phyloP scores from a whole-genome alignment of 306 rosid genomes.

The Ceratonia siliqua region DNA sequence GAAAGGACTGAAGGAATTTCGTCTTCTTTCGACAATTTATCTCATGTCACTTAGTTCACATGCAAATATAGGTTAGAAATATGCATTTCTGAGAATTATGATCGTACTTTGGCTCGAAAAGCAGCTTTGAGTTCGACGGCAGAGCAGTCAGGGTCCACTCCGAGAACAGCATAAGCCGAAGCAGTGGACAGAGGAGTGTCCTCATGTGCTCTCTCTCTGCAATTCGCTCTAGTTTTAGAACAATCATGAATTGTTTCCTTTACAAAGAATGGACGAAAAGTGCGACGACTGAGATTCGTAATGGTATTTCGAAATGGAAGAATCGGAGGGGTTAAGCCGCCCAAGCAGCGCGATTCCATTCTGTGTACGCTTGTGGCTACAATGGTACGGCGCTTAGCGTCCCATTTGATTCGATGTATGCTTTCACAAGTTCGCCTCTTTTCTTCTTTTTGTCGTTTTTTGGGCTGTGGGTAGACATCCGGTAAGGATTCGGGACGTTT shows the following conservation, averaged over 20 bases:
- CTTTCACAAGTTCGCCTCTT: no score
- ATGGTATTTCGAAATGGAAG: conserved; percentile 43
- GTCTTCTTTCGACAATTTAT: not conserved
- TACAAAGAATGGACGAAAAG: conserved; percentile 20
- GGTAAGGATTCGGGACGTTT: no score
- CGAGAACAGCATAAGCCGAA: conserved; percentile 70
- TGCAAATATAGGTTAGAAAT: not conserved
- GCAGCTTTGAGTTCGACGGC: conserved; percentile 71
- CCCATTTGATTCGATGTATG: not conserved
- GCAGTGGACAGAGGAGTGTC: conserved; percentile 49
- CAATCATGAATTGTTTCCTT: conserved; percentile 18
- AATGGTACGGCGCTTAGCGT: not conserved
- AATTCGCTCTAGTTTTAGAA: conserved; percentile 33
- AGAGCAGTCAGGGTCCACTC: conserved; percentile 65
- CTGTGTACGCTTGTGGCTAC: not conserved
- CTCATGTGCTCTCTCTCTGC: conserved; percentile 35
- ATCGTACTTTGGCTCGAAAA: conserved; percentile 74
- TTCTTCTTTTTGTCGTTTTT: no score
- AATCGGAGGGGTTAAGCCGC: conserved; percentile 29
- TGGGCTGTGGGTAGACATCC: no score
- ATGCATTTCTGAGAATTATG: not conserved
- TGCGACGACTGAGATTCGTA: not conserved
- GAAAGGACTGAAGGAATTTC: not conserved
- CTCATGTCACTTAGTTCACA: not conserved
- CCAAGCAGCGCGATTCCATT: conserved; percentile 43